These are phyloP conservation scores for Acanthamoeba triangularis DNA, from an alignment of 208 protist genomes.

Conservation along the genomic window DNA sequence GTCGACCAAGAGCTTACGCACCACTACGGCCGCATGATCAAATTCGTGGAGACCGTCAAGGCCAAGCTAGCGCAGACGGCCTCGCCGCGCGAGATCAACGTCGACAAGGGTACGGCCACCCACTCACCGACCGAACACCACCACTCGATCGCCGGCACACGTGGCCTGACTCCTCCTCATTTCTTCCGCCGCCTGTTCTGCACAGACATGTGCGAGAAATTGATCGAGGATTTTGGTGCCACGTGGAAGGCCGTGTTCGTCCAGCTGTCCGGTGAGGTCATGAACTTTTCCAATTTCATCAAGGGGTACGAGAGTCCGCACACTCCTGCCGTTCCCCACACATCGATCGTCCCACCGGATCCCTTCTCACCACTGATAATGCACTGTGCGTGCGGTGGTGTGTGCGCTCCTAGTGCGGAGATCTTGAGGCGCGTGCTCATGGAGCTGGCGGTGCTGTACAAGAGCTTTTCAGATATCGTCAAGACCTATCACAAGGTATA, in stretches of 20 bases:
- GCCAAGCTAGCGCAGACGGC: neutral
- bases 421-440: constrained; percentile 22
- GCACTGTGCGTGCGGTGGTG: too few relatives aligned
- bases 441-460: constrained; percentile 22
- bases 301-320: neutral
- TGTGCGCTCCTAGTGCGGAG: neutral
- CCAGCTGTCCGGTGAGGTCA: constrained; percentile 13
- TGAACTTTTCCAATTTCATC: constrained; percentile 63
- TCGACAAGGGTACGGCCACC: neutral
- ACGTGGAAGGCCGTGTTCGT: constrained; percentile 38
- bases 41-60: constrained; percentile 13
- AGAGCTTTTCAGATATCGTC: constrained; percentile 18
- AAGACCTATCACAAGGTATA: neutral
- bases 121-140: neutral
- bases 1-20: constrained; percentile 42
- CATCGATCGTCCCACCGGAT: too few relatives aligned
- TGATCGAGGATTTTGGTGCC: constrained; percentile 49
- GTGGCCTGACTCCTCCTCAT: neutral
- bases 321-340: neutral
- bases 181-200: neutral
- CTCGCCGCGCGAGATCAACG: neutral
- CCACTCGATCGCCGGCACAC: neutral
- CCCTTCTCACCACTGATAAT: neutral
- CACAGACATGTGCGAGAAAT: constrained; percentile 30
- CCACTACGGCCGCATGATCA: constrained; percentile 64